Evolutionary conservation across 768 basidiomycete species (phyloP).

Genomic region (Lactifluus subvellereus): DNA sequence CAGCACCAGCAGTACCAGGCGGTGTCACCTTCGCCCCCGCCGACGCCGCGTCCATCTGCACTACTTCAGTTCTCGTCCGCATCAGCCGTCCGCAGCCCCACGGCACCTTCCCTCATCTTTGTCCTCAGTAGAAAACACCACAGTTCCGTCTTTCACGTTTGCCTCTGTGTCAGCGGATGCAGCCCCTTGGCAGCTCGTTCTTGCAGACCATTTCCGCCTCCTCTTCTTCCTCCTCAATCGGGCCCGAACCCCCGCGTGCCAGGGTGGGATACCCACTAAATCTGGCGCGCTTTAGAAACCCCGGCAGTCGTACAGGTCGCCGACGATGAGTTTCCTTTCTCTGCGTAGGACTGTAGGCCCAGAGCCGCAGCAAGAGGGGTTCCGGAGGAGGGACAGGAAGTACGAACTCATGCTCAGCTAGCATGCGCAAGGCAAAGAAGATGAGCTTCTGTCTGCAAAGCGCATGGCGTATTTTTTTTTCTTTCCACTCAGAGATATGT

Average conservation of each 20-base stretch:
- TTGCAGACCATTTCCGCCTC: constrained; percentile 82
- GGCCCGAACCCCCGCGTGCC: neutral
- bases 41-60: constrained; percentile 34
- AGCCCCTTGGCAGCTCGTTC: constrained; percentile 69
- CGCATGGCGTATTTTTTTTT: no score
- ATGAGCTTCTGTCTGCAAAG: no score
- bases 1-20: constrained; percentile 27
- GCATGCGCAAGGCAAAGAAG: constrained; percentile 3
- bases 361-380: neutral
- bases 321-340: constrained; percentile 49
- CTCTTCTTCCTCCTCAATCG: constrained; percentile 22
- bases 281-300: constrained; percentile 74
- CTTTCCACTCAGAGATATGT: no score
- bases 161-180: constrained; percentile 32
- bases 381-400: neutral
- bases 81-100: constrained; percentile 20
- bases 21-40: constrained; percentile 20
- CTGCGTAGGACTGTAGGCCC: neutral
- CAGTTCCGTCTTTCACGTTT: neutral
- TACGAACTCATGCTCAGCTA: neutral
- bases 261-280: constrained; percentile 65
- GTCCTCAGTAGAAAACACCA: constrained; percentile 43
- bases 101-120: constrained; percentile 27
- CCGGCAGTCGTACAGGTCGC: constrained; percentile 75
- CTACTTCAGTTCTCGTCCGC: constrained; percentile 32